Conservation (phyloP, 2,329 filamentous ascomycete genomes). For the Magnaporthales sp. region DNA sequence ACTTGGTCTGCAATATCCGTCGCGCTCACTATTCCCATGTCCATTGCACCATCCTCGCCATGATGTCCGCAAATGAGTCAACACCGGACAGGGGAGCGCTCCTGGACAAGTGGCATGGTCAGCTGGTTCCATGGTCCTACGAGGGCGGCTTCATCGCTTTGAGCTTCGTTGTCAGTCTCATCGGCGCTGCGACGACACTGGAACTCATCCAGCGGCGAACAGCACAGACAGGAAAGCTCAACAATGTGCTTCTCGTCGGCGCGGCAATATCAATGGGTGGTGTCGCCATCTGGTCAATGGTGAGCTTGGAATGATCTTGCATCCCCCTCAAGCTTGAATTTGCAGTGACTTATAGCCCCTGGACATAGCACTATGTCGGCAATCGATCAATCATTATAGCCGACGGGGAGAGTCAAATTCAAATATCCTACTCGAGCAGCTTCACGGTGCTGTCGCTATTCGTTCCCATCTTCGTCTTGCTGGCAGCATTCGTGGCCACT, state of each 20-base stretch:
- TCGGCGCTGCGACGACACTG: conserved; percentile 70
- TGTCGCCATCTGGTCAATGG: conserved; percentile 66
- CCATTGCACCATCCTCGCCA: not conserved
- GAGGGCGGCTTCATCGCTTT: conserved; percentile 57
- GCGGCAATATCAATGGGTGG: conserved; percentile 66
- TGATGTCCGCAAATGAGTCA: not conserved
- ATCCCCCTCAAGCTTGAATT: not conserved
- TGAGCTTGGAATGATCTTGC: conserved; percentile 19
- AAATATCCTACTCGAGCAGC: conserved; percentile 64
- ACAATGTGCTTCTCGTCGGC: conserved; percentile 56
- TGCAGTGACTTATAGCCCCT: conserved; percentile 25
- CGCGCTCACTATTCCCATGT: not conserved
- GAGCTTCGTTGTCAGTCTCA: conserved; percentile 67
- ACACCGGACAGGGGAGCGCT: conserved; percentile 12
- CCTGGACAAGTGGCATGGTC: conserved; percentile 30
- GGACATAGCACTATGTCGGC: conserved; percentile 68
- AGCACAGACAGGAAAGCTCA: conserved; percentile 57
- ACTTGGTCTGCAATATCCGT: not conserved
- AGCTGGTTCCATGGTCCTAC: conserved; percentile 39
- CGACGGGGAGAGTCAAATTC: conserved; percentile 50
- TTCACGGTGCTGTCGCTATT: conserved; percentile 74
- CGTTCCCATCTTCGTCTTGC: conserved; percentile 66
- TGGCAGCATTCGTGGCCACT: conserved; percentile 62
- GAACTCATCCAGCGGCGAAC: conserved; percentile 74
- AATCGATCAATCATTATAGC: conserved; percentile 70